Base-by-base conservation (phyloP, 2,329 filamentous ascomycete genomes). In the Huntiella savannae region DNA sequence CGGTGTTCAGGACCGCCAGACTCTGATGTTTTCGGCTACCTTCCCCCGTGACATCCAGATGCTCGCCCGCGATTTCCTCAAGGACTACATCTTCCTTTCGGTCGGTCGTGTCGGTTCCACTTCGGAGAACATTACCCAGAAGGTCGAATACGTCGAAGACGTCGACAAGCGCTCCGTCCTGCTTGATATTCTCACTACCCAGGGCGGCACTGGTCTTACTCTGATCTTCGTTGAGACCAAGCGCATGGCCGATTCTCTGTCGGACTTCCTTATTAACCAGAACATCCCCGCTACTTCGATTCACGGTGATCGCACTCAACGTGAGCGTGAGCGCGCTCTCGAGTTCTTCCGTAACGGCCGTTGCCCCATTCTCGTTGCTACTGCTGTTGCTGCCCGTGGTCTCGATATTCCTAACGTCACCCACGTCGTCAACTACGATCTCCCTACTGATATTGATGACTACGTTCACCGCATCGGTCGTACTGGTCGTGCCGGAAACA, bases 41-140 rank as follows among this genome's bases (percentile, higher is more conserved):
- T 98, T 98, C 76, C 91, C 91, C 51, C 85, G 88, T 56, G 91
- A 98, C 63, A 98, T 98, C 49, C 91, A 98, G 73, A 92, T 96
- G 82, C 81, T 98, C 50, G 91, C 91, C 51, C 82, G 91, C 59
- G 91, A 98, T 63, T 98, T 98, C 75, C 70, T 98, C 61, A 95
- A 93, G 72, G 91, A 98, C 61, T 98, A 98, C 69, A 79, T 98
- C 59, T 98, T 98, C 77, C 74, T 98, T 58, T 98, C 91, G 12
- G 91, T 98, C 55, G 91, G 88, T 58, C 88, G 91, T 75, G 91
- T 96, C 50, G 91, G 91, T 65, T 96, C 91, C 44, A 96, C 91
- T 32, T 96, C 91, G n/a, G 88, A 96, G 76, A 98, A 96, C 74
- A 96, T 98, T 52, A 96, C 91, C 47, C 91, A 98, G 66, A 94